Percentiles rank a stretch among this genome's conserved stretches.
phyloP scores from a whole-genome alignment of 1,284 basidiomycete species.

The Volvariella volvacea region DNA sequence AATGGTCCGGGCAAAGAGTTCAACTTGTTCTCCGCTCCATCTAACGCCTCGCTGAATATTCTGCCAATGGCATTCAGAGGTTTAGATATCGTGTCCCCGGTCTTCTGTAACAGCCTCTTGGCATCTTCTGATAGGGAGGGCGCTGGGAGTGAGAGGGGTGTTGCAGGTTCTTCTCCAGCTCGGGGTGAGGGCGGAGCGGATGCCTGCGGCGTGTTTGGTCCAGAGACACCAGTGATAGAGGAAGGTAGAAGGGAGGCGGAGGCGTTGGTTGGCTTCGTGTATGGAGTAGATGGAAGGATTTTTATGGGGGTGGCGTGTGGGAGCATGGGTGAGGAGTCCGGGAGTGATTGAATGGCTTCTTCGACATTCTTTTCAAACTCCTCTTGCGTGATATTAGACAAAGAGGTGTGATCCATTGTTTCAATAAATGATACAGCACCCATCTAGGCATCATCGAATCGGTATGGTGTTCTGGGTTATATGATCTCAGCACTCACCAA shows the following conservation, averaged over 20 bases:
- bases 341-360: slow-evolving; percentile 71
- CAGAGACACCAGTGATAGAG: background rate
- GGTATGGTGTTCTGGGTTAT: background rate
- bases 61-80: slow-evolving; percentile 82
- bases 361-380: slow-evolving; percentile 93
- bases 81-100: slow-evolving; percentile 83
- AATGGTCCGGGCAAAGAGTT: slow-evolving; percentile 57
- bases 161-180: slow-evolving; percentile 81
- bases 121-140: slow-evolving; percentile 73
- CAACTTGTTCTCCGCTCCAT: slow-evolving; percentile 44
- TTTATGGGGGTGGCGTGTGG: slow-evolving; percentile 16
- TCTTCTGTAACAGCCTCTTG: slow-evolving; percentile 76
- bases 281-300: slow-evolving; percentile 13
- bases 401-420: slow-evolving; percentile 90
- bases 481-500: slow-evolving; percentile 44
- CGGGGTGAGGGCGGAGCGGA: slow-evolving; percentile 27
- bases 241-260: background rate
- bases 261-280: slow-evolving; percentile 8
- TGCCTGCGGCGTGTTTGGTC: slow-evolving; percentile 3
- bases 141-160: slow-evolving; percentile 62
- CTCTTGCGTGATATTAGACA: slow-evolving; percentile 88
- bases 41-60: slow-evolving; percentile 77
- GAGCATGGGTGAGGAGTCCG: slow-evolving; percentile 50
- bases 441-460: slow-evolving; percentile 39
- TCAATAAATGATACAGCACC: slow-evolving; percentile 94